phyloP scores from a whole-genome alignment of 768 basidiomycete species.

The Podaxis mareebaensis region DNA sequence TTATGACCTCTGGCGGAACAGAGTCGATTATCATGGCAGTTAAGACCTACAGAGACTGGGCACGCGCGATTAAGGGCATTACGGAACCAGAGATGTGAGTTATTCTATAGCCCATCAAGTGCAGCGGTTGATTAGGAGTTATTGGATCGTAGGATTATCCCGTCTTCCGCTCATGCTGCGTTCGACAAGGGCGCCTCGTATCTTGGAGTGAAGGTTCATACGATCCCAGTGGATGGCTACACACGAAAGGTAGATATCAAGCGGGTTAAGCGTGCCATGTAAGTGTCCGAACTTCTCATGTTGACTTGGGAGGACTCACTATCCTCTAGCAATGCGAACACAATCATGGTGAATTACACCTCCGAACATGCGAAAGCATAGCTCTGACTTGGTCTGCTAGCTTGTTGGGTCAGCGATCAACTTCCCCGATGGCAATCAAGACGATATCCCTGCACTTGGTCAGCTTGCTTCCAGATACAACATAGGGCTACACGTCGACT shows the following conservation, averaged over 20 bases:
- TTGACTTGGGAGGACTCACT: neutral
- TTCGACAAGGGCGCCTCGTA: slow-evolving; percentile 94
- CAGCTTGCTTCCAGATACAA: slow-evolving; percentile 72
- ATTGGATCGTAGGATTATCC: slow-evolving; percentile 61
- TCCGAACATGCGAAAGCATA: neutral
- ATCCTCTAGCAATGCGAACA: slow-evolving; percentile 71
- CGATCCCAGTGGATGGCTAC: slow-evolving; percentile 74
- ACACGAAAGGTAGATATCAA: slow-evolving; percentile 81
- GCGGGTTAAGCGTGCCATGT: slow-evolving; percentile 86
- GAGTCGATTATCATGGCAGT: slow-evolving; percentile 96
- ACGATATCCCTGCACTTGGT: slow-evolving; percentile 80
- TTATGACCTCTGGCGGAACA: slow-evolving; percentile 94
- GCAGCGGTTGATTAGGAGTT: neutral
- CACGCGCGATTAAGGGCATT: slow-evolving; percentile 79
- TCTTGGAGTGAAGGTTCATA: slow-evolving; percentile 86
- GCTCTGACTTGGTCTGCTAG: slow-evolving; percentile 34
- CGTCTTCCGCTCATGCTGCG: slow-evolving; percentile 86
- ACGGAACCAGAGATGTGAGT: slow-evolving; percentile 91
- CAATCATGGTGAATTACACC: slow-evolving; percentile 66
- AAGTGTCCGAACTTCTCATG: slow-evolving; percentile 30
- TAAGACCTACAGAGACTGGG: slow-evolving; percentile 96
- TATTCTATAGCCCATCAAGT: slow-evolving; percentile 12
- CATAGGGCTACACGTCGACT: slow-evolving; percentile 91
- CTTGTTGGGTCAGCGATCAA: slow-evolving; percentile 85
- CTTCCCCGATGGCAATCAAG: slow-evolving; percentile 85